Base-by-base conservation (phyloP, 345 rosid genomes). In the Aegle marmelos region DNA sequence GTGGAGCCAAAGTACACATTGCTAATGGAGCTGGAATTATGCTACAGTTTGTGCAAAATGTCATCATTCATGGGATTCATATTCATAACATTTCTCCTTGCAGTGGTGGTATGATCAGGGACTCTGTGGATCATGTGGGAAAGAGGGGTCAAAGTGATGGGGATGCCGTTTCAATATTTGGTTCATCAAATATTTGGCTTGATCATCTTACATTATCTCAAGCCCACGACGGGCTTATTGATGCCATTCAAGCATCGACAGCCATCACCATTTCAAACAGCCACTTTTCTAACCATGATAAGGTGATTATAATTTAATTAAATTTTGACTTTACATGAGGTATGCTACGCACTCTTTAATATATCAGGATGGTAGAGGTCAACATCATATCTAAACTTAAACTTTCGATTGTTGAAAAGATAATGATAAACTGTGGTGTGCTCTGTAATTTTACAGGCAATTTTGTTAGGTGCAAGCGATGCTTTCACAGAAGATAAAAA, bases 1-100 rank as follows among this genome's bases (percentile, higher is more conserved):
- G 98, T 27, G 98, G 98, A 27, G 92, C 85, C 3, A 85, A 73
- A 17, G 85, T 93, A 61, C 93, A 88, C 53, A 87, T 93, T 31
- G 88, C 87, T 25, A 54, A 70, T 19, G 98, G 98, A 0, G 92
- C 88, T 30, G 91, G 95, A 9, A 68, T 95, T 21, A 93, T 90
- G 5, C 13, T 95, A 4, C 98, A 95, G 59, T 91, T 80, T 65
- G 91, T 84, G n/a, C 74, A 84, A 56, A 88, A 93, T 60, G 90
- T 95, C 54, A 95, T 95, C 85, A 86, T 95, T 75, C 95, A 92
- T 67, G 82, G 81, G 53, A 57, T 95, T 9, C 91, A 84, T 53
- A 45, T 95, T 64, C 95, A 90, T 78, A 82, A 95, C 83, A 83
- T 86, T 31, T 22, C 74, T 39, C 8, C 79, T 0, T 81, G 74